phyloP scores from a whole-genome alignment of 805 yeast genomes.

The Myxozyma monticola region DNA sequence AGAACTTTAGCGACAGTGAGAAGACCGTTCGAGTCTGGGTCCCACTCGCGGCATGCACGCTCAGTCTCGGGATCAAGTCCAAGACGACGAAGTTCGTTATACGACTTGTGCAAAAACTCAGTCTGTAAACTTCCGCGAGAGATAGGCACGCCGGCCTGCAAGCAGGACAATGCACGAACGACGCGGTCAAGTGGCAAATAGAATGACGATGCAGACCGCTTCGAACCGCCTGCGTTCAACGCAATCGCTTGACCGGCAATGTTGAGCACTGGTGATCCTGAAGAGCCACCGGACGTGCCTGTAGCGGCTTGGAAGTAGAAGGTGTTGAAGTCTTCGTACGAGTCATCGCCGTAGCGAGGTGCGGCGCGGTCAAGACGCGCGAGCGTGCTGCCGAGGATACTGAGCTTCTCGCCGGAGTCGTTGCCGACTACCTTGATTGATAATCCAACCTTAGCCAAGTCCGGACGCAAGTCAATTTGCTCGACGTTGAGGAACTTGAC shows the following conservation, averaged over 20 bases:
- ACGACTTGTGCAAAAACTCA: constrained; percentile 24
- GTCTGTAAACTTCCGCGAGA: constrained; percentile 29
- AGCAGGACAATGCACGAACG: constrained; percentile 24
- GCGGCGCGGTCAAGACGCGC: constrained; percentile 30
- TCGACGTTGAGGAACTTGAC: constrained; percentile 27
- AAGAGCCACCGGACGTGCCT: constrained; percentile 30
- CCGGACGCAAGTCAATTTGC: constrained; percentile 29
- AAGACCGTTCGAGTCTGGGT: constrained; percentile 17
- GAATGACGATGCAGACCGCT: constrained; percentile 29
- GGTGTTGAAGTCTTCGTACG: constrained; percentile 29
- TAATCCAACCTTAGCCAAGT: constrained; percentile 24
- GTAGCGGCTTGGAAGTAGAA: constrained; percentile 31
- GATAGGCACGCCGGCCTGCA: constrained; percentile 17
- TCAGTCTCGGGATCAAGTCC: constrained; percentile 22
- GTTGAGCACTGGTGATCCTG: constrained; percentile 30
- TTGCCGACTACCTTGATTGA: constrained; percentile 30
- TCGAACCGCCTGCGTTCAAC: constrained; percentile 28
- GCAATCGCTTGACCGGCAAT: constrained; percentile 30
- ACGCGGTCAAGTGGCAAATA: constrained; percentile 28
- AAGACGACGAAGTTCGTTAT: constrained; percentile 27
- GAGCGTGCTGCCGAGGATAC: constrained; percentile 28
- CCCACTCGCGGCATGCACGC: constrained; percentile 18
- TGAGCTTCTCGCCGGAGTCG: constrained; percentile 30
- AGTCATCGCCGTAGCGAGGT: constrained; percentile 28
- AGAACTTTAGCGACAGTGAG: constrained; percentile 24